These are phyloP conservation scores for Yamadazyma sp. DNA, from an alignment of 1,139 yeast species.

Conservation along the genomic window DNA sequence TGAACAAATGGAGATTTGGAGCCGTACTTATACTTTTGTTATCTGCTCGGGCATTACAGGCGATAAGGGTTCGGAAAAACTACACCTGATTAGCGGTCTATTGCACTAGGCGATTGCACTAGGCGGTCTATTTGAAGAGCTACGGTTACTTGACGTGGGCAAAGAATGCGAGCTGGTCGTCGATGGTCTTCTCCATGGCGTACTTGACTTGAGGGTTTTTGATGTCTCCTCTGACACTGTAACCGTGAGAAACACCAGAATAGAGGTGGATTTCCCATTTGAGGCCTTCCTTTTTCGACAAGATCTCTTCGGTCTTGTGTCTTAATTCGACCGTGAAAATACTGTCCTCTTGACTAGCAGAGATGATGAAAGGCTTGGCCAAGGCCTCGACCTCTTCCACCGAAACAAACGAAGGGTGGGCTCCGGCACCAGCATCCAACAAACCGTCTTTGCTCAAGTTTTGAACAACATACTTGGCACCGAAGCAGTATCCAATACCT, in stretches of 20 bases:
- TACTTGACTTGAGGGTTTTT: constrained; percentile 52
- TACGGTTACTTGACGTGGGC: constrained; percentile 2
- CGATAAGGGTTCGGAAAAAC: neutral
- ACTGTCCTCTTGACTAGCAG: constrained; percentile 70
- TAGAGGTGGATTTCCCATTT: constrained; percentile 61
- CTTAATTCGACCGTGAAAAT: constrained; percentile 66
- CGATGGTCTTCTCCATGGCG: constrained; percentile 68
- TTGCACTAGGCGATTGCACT: too few relatives aligned
- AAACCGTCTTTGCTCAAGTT: constrained; percentile 49
- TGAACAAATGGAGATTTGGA: neutral
- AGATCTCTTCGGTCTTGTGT: constrained; percentile 55
- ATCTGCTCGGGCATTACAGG: neutral
- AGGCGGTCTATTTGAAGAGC: too few relatives aligned
- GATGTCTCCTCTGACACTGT: constrained; percentile 72
- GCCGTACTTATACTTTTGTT: neutral
- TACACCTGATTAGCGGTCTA: neutral
- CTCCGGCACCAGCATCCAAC: constrained; percentile 64
- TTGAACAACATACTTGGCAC: constrained; percentile 67
- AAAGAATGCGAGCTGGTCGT: constrained; percentile 50
- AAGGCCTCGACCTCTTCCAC: constrained; percentile 63
- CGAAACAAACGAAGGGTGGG: constrained; percentile 76
- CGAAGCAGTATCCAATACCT: constrained; percentile 80
- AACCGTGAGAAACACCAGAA: constrained; percentile 71
- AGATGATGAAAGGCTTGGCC: constrained; percentile 59
- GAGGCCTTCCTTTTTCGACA: constrained; percentile 41